Evolutionary conservation across 352 stramenopile genomes (phyloP).

Genomic region (Pythium pyrilobum): DNA sequence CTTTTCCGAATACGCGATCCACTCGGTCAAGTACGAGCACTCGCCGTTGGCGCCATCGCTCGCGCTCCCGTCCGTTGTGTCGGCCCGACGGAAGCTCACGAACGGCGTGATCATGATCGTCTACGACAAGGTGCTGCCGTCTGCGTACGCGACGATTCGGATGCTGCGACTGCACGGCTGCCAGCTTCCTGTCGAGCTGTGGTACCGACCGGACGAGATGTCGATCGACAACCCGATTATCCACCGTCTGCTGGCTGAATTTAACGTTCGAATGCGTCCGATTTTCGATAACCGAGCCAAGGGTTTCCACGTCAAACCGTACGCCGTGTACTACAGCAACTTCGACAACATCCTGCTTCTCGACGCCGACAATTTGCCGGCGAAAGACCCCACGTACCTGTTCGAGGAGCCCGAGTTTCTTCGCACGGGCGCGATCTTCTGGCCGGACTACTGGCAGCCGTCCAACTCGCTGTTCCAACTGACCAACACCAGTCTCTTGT

Average conservation of each 20-base stretch:
- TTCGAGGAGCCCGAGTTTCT: slow-evolving; percentile 79
- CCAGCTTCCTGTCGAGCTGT: slow-evolving; percentile 75
- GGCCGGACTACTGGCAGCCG: slow-evolving; percentile 82
- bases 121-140: slow-evolving; percentile 77
- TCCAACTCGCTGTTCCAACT: slow-evolving; percentile 80
- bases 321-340: slow-evolving; percentile 83
- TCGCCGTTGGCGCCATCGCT: slow-evolving; percentile 60
- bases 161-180: slow-evolving; percentile 75
- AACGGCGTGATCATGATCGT: slow-evolving; percentile 84
- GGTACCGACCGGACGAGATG: slow-evolving; percentile 85
- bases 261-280: slow-evolving; percentile 69
- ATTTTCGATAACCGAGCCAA: slow-evolving; percentile 74
- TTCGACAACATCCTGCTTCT: slow-evolving; percentile 82
- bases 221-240: slow-evolving; percentile 78
- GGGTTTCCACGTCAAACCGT: slow-evolving; percentile 80
- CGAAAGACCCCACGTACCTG: slow-evolving; percentile 78
- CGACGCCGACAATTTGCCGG: slow-evolving; percentile 77
- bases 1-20: slow-evolving; percentile 79
- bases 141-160: slow-evolving; percentile 71
- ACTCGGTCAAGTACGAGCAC: slow-evolving; percentile 68
- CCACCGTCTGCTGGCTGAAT: slow-evolving; percentile 56
- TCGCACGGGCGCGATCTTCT: slow-evolving; percentile 76
- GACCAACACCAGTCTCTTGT: slow-evolving; percentile 65
- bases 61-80: slow-evolving; percentile 37
- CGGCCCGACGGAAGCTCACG: slow-evolving; percentile 41